phyloP scores from a whole-genome alignment of 2,329 filamentous ascomycete genomes.

The Fusarium papillatum region DNA sequence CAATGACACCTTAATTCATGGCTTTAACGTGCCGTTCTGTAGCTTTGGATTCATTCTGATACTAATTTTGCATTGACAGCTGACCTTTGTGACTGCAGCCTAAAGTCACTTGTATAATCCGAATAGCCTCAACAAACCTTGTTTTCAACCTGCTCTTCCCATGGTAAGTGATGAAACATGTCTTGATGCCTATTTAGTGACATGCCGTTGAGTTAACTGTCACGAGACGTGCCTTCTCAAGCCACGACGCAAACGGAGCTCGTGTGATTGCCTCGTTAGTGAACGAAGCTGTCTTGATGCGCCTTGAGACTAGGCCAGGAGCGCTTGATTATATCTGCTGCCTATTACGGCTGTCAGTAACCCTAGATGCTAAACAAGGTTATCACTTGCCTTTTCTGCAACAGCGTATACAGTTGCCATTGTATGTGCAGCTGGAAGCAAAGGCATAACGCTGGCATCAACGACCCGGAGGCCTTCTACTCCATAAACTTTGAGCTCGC shows the following conservation, averaged over 20 bases:
- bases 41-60: neutral
- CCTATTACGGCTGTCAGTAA: conserved; percentile 8
- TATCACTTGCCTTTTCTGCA: conserved; percentile 42
- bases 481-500: conserved; percentile 41
- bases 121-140: neutral
- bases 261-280: neutral
- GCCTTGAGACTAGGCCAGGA: neutral
- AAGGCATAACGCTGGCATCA: conserved; percentile 47
- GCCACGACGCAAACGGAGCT: neutral
- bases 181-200: neutral
- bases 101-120: neutral
- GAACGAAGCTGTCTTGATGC: neutral
- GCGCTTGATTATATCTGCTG: conserved; percentile 31
- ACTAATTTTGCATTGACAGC: neutral
- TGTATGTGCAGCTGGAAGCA: conserved; percentile 41
- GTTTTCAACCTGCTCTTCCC: neutral
- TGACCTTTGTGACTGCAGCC: neutral
- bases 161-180: neutral
- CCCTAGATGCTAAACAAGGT: accelerated
- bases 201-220: neutral
- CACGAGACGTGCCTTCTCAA: neutral
- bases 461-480: conserved; percentile 50
- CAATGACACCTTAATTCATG: neutral
- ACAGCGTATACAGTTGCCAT: conserved; percentile 46
- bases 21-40: neutral